These are phyloP conservation scores for Penicillium hesseltinei DNA, from an alignment of 2,329 filamentous ascomycete genomes.

Conservation along the genomic window DNA sequence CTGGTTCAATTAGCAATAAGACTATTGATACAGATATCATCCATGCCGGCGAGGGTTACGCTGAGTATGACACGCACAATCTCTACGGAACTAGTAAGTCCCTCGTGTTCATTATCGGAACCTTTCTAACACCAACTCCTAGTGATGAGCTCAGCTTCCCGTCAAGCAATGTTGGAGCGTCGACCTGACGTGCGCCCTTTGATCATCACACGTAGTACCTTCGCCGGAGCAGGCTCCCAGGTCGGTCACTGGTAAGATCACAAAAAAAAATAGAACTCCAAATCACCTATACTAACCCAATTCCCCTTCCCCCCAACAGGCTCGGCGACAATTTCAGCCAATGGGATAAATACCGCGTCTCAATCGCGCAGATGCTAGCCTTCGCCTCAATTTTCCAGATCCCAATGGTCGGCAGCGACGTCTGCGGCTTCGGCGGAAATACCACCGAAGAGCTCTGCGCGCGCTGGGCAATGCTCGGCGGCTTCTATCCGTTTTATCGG, in stretches of 20 bases:
- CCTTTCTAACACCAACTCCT: not conserved
- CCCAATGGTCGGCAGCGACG: conserved; percentile 68
- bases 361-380: conserved; percentile 58
- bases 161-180: conserved; percentile 64
- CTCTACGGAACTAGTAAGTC: conserved; percentile 63
- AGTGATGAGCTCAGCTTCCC: conserved; percentile 68
- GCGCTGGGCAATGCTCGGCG: conserved; percentile 71
- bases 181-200: conserved; percentile 65
- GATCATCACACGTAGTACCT: conserved; percentile 73
- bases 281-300: conserved; percentile 16
- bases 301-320: conserved; percentile 29
- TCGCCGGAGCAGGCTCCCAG: conserved; percentile 65
- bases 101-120: no score
- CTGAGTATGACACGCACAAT: conserved; percentile 75
- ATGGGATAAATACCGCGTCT: conserved; percentile 60
- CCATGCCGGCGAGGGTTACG: conserved; percentile 61
- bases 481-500: conserved; percentile 73
- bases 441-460: conserved; percentile 68
- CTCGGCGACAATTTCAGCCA: conserved; percentile 60
- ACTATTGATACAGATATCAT: conserved; percentile 67
- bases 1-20: conserved; percentile 52
- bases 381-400: conserved; percentile 67
- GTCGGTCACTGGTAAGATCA: conserved; percentile 53
- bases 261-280: not conserved
- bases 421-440: conserved; percentile 71